Evolutionary conservation across 768 basidiomycete genomes (phyloP).

Genomic region (Pisolithus tinctorius): DNA sequence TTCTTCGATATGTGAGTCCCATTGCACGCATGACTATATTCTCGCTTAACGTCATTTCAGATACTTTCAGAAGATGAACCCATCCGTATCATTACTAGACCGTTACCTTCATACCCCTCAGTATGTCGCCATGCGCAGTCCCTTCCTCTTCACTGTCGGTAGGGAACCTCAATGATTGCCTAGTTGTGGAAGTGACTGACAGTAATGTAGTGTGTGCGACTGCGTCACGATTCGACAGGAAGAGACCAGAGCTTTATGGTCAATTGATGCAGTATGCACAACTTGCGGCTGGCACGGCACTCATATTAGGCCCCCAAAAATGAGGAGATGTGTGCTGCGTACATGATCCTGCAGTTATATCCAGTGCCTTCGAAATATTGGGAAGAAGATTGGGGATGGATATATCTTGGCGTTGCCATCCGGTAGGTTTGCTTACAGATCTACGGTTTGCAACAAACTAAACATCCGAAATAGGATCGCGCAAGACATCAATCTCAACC

Average conservation of each 20-base stretch:
- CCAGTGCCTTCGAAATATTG: conserved; percentile 69
- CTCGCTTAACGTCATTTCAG: conserved; percentile 29
- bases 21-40: background rate
- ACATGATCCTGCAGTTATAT: conserved; percentile 72
- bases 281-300: conserved; percentile 67
- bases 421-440: conserved; percentile 38
- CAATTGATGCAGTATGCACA: conserved; percentile 72
- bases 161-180: conserved; percentile 28
- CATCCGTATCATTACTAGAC: conserved; percentile 73
- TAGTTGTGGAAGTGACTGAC: conserved; percentile 4
- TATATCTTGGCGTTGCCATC: conserved; percentile 85
- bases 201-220: conserved; percentile 71
- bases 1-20: conserved; percentile 60
- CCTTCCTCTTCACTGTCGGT: conserved; percentile 91
- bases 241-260: conserved; percentile 62
- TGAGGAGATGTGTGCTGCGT: conserved; percentile 82
- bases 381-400: conserved; percentile 88
- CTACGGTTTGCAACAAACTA: background rate
- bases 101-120: conserved; percentile 80
- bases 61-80: conserved; percentile 74
- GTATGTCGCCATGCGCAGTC: conserved; percentile 72
- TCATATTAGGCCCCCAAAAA: conserved; percentile 72
- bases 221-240: conserved; percentile 72
- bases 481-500: conserved; percentile 83
- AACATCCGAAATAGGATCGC: conserved; percentile 53